These are phyloP conservation scores for Globisporangium spiculum DNA, from an alignment of 352 stramenopile genomes.

Conservation along the genomic window DNA sequence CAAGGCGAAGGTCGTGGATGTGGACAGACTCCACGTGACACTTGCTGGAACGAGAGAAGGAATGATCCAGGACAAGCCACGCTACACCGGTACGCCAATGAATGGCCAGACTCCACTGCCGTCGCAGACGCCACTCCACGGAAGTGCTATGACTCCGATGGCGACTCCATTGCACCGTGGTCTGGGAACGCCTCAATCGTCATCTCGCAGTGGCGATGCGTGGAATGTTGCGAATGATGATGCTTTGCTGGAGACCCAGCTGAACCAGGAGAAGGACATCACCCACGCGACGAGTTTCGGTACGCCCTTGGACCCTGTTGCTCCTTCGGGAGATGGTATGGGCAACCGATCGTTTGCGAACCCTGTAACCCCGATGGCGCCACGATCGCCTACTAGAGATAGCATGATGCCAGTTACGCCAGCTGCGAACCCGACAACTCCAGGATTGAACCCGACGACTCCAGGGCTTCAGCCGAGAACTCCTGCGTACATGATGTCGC, in stretches of 20 bases:
- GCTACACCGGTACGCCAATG: slow-evolving; percentile 76
- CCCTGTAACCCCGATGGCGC: slow-evolving; percentile 47
- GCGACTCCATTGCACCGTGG: slow-evolving; percentile 82
- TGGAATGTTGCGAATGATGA: slow-evolving; percentile 89
- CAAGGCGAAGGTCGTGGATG: slow-evolving; percentile 86
- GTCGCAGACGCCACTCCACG: slow-evolving; percentile 80
- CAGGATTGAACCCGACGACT: slow-evolving; percentile 80
- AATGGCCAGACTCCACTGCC: slow-evolving; percentile 73
- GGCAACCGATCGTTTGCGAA: slow-evolving; percentile 50
- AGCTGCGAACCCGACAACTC: slow-evolving; percentile 68
- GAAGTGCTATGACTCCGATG: slow-evolving; percentile 85
- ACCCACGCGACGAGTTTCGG: slow-evolving; percentile 86
- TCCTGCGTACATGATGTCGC: slow-evolving; percentile 73
- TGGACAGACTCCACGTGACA: slow-evolving; percentile 76
- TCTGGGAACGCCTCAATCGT: slow-evolving; percentile 71
- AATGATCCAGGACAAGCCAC: slow-evolving; percentile 66
- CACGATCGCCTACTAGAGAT: slow-evolving; percentile 64
- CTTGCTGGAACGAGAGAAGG: slow-evolving; percentile 79
- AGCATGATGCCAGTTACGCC: slow-evolving; percentile 66
- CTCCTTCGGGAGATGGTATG: slow-evolving; percentile 56
- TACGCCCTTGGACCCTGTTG: slow-evolving; percentile 73
- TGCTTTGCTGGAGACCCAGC: slow-evolving; percentile 77
- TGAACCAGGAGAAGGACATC: slow-evolving; percentile 90
- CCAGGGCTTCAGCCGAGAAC: slow-evolving; percentile 73
- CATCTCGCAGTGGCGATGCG: slow-evolving; percentile 54